Evolutionary conservation across 1,139 yeast species (phyloP).

Genomic region (Hanseniaspora uvarum): DNA sequence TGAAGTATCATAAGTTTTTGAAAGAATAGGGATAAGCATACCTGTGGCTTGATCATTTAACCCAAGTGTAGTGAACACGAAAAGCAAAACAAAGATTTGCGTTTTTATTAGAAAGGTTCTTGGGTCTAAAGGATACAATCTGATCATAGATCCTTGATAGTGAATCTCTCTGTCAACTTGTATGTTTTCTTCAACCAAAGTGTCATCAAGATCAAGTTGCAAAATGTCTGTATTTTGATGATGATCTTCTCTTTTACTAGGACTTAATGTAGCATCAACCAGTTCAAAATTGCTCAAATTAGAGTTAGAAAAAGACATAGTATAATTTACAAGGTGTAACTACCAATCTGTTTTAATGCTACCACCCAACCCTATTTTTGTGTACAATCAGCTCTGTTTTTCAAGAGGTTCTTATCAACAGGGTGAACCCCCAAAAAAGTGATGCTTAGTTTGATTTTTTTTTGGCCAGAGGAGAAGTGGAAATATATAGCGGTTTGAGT

Average conservation of each 20-base stretch:
- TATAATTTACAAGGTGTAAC: no score
- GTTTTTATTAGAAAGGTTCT: background rate
- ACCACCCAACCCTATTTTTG: no score
- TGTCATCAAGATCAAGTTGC: background rate
- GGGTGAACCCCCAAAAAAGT: no score
- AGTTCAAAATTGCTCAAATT: background rate
- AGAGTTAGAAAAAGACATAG: background rate
- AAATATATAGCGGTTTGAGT: no score
- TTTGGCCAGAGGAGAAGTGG: no score
- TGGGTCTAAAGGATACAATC: slow-evolving; percentile 11
- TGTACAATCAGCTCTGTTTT: no score
- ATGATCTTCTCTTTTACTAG: slow-evolving; percentile 4
- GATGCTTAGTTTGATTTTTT: no score
- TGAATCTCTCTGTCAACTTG: background rate
- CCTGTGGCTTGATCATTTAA: slow-evolving; percentile 31
- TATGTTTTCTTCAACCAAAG: background rate
- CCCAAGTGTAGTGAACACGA: slow-evolving; percentile 28
- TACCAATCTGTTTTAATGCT: no score
- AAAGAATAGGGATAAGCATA: slow-evolving; percentile 28
- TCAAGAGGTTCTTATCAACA: no score
- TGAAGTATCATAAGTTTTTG: slow-evolving; percentile 25
- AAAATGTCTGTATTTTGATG: background rate
- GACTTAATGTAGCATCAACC: background rate
- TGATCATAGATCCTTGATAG: background rate
- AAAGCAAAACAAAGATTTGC: background rate